phyloP scores from a whole-genome alignment of 305 asterid genomes.

The Plantago coronopus region DNA sequence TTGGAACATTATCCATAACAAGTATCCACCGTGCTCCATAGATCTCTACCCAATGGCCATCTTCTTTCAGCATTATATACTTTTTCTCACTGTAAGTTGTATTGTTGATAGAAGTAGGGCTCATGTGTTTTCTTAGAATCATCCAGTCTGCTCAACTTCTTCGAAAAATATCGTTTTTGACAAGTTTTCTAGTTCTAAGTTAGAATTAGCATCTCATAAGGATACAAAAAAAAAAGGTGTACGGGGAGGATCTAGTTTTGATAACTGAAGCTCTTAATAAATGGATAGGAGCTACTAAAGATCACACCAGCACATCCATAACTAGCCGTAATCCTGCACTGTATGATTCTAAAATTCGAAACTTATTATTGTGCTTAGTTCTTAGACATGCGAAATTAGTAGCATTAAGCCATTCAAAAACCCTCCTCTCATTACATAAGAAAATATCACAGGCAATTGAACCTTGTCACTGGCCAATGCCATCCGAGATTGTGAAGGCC shows the following conservation, averaged over 20 bases:
- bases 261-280: neutral
- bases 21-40: too few relatives aligned
- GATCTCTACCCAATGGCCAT: too few relatives aligned
- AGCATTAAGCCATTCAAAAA: neutral
- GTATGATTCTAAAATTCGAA: too few relatives aligned
- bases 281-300: too few relatives aligned
- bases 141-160: too few relatives aligned
- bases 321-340: neutral
- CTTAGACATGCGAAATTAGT: neutral
- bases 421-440: neutral
- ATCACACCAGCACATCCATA: neutral
- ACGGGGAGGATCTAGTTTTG: neutral
- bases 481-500: conserved; percentile 1
- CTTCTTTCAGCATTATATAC: too few relatives aligned
- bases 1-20: too few relatives aligned
- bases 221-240: neutral
- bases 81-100: too few relatives aligned
- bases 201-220: neutral
- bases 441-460: neutral
- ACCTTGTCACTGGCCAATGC: neutral
- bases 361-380: neutral
- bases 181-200: neutral
- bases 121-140: too few relatives aligned
- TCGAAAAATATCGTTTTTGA: neutral
- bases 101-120: too few relatives aligned